Base-by-base conservation (phyloP, 73 alveolate species). In the Durusdinium trenchii region DNA sequence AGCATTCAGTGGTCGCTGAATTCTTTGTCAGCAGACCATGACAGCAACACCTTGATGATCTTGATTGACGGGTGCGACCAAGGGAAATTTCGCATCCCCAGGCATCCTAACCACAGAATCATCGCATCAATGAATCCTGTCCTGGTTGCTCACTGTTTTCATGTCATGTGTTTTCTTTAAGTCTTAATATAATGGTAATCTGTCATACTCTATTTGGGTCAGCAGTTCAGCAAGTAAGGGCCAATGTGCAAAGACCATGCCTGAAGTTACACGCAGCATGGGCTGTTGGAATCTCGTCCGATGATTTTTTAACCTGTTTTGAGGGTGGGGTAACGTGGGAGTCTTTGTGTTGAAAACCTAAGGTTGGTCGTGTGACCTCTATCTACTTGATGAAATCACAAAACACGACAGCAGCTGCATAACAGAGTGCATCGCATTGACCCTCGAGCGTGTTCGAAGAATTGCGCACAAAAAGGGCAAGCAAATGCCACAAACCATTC, bases 1-100 rank as follows among this genome's bases (percentile, higher is more conserved):
- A 5, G 32, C 0, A 40, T 85, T 1, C 57, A 36, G 64, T 85
- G 95, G 95, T 12, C 76, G 20, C 43, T 85, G 61, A 40, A 40
- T 38, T 54, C 16, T 3, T 45, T 85, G 46, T 5, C 42, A 12
- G n/a, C 36, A 38, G 79, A 54, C 46, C 61, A 54, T 20, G 3
- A 12, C 42, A 28, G 61, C 42, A 46, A 67, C 1, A 85, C 79
- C 0, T 12, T 85, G 35, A 40, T 57, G 2, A 30, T 57, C 7
- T 30, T 51, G 60, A 47, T 85, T 57, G 95, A 85, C 81, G 95
- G 95, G 57, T 16, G 35, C 6, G 95, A 85, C 45, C 95, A 85
- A 38, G 95, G 61, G 43, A 85, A 85, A 45, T 85, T 85, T 20
- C 46, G 95, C 12, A 28, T 85, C 5, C 95, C 95, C 26, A 51